Evolutionary conservation across 2,329 filamentous ascomycete genomes (phyloP).

Genomic region (Ceratocystis albifundus): DNA sequence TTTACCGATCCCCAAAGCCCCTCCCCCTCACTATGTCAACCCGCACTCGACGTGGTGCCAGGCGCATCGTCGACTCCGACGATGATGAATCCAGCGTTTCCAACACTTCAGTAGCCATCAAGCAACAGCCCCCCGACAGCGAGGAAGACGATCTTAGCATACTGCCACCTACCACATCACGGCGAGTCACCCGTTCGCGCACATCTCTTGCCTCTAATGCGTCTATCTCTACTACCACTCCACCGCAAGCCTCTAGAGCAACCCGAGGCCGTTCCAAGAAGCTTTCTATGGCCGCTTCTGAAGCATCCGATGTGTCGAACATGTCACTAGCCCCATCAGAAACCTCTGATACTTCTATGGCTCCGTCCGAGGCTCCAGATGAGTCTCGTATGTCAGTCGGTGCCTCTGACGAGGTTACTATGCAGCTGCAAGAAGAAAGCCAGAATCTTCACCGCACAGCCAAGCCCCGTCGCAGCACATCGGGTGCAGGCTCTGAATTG

Average conservation of each 20-base stretch:
- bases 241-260: background rate
- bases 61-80: constrained; percentile 59
- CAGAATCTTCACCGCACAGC: constrained; percentile 13
- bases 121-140: constrained; percentile 12
- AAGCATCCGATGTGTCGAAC: constrained; percentile 11
- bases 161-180: background rate
- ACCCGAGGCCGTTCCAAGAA: constrained; percentile 2
- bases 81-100: constrained; percentile 49
- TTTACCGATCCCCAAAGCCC: background rate
- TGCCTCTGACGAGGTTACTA: constrained; percentile 19
- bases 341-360: background rate
- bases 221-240: background rate
- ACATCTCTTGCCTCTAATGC: constrained; percentile 5
- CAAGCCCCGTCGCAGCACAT: constrained; percentile 2
- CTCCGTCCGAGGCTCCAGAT: background rate
- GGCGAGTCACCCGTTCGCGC: constrained; percentile 29
- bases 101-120: constrained; percentile 23
- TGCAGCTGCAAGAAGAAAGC: constrained; percentile 18
- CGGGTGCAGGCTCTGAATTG: too few species aligned
- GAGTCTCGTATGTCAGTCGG: constrained; percentile 9
- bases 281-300: background rate
- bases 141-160: constrained; percentile 16
- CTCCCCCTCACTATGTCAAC: constrained; percentile 31
- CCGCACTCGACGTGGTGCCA: constrained; percentile 31
- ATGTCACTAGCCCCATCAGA: background rate